A percentile compares a stretch with the other conserved stretches of the same genome.
Conservation (phyloP, 768 basidiomycete species). For the Pleurotus djamor region DNA sequence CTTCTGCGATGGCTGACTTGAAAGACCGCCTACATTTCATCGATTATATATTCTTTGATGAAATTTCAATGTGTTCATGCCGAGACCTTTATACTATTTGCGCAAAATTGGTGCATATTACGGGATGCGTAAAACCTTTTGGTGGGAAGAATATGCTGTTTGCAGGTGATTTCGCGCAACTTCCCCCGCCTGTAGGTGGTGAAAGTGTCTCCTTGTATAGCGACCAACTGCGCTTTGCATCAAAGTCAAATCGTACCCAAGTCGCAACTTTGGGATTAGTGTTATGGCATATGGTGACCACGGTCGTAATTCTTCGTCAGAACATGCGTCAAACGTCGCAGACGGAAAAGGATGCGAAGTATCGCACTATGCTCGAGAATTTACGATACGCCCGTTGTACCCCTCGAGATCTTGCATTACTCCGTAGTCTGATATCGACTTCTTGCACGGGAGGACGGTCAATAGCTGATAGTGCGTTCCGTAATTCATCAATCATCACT, state of each 20-base stretch:
- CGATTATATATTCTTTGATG: constrained; percentile 39
- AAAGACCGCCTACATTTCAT: constrained; percentile 22
- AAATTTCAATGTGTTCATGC: constrained; percentile 37
- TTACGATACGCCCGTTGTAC: constrained; percentile 23
- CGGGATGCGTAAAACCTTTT: constrained; percentile 21
- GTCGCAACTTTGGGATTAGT: constrained; percentile 20
- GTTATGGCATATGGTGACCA: constrained; percentile 28
- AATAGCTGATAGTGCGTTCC: constrained; percentile 13
- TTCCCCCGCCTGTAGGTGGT: constrained; percentile 23
- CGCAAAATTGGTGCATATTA: constrained; percentile 16
- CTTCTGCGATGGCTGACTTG: constrained; percentile 13
- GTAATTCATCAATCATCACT: constrained; percentile 30
- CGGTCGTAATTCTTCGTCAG: constrained; percentile 25
- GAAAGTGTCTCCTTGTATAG: constrained; percentile 16
- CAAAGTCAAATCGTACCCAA: constrained; percentile 11
- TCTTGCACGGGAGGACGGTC: constrained; percentile 1
- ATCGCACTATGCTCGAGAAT: constrained; percentile 24
- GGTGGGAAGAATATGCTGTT: constrained; percentile 17
- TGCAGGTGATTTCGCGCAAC: constrained; percentile 28
- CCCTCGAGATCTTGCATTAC: constrained; percentile 20
- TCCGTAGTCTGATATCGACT: constrained; percentile 5
- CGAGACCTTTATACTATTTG: constrained; percentile 23
- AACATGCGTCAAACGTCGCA: constrained; percentile 26
- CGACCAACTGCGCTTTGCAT: constrained; percentile 8
- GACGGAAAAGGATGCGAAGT: constrained; percentile 19